Conservation (phyloP, 768 basidiomycete genomes). For the Tricholoma furcatifolium region DNA sequence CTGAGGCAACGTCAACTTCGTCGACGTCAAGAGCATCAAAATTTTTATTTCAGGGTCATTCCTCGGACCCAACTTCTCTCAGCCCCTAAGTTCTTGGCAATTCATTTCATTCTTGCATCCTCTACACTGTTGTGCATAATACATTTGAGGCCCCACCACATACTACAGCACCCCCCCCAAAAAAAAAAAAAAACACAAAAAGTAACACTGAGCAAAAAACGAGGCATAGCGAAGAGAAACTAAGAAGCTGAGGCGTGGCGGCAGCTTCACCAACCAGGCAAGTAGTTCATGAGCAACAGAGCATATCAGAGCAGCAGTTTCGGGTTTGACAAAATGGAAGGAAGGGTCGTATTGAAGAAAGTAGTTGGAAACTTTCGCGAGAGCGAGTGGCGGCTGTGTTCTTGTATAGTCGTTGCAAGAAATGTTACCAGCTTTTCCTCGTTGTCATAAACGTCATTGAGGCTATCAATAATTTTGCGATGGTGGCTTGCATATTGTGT, state of each 20-base stretch:
- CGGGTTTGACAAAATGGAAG: constrained; percentile 20
- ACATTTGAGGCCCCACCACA: no score
- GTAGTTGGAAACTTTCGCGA: constrained; percentile 49
- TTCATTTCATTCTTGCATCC: not conserved
- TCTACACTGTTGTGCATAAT: no score
- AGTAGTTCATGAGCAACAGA: not conserved
- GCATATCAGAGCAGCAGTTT: constrained; percentile 12
- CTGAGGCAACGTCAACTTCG: constrained; percentile 12
- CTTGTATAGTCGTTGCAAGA: constrained; percentile 39
- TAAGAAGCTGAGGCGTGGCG: no score
- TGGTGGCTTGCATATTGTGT: constrained; percentile 47
- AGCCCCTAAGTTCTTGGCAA: not conserved
- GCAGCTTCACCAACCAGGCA: not conserved
- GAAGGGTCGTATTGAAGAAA: constrained; percentile 32
- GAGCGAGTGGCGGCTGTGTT: constrained; percentile 47
- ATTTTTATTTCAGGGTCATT: constrained; percentile 11
- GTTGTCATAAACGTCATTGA: constrained; percentile 42
- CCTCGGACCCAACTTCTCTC: not conserved
- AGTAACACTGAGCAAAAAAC: no score
- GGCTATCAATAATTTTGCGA: constrained; percentile 34
- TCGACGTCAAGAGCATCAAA: constrained; percentile 16
- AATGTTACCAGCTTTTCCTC: constrained; percentile 33
- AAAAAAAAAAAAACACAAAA: no score
- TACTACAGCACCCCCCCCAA: no score
- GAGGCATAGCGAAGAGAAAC: no score